Evolutionary conservation across 2,329 filamentous ascomycete species (phyloP), one percentile per base, ranked within the genome.

Genomic region (Coleophoma cylindrospora): DNA sequence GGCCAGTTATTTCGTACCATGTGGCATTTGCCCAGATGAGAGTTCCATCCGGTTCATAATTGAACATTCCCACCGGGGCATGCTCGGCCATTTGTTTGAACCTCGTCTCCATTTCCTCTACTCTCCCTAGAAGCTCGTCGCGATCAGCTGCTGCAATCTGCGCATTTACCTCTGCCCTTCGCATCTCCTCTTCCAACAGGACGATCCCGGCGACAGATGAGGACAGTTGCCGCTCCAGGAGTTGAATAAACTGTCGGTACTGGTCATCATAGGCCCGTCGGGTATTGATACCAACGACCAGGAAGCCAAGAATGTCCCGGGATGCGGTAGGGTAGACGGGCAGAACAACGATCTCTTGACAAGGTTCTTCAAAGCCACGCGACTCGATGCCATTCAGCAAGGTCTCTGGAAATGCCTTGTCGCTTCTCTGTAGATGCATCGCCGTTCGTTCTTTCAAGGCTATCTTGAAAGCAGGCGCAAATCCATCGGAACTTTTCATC

Each of bases 11-110:
- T 7, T 44, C 41, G 32, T 32, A 44, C 41, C 41, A 44, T n/a
- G 41, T 44, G 32, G 19, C 13, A 33, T 44, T 44, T 21, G 21
- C 41, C 41, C 41, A 44, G 7, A 44, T 14, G 10, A 44, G 41
- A 7, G 22, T 22, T n/a, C 41, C 41, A 8, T n/a, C 19, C 1
- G 41, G 11, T 13, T 12, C 4, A 15, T 44, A 44, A 27, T 44
- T 44, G 21, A 44, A 44, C 41, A 44, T 44, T 22, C 41, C 41
- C 2, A 44, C 41, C 10, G 41, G 41, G 10, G 41, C 41, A 44
- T 44, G 41, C 21, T 44, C 41, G 12, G 41, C 41, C 41, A 44
- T 44, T 44, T 27, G 21, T 33, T 44, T 44, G 15, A 44, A 44
- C 21, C 41, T 27, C 19, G 15, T 33, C n/a, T 44, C 41, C 41